phyloP scores from a whole-genome alignment of 106 monocot species.

The Acanthochlamys bracteata region DNA sequence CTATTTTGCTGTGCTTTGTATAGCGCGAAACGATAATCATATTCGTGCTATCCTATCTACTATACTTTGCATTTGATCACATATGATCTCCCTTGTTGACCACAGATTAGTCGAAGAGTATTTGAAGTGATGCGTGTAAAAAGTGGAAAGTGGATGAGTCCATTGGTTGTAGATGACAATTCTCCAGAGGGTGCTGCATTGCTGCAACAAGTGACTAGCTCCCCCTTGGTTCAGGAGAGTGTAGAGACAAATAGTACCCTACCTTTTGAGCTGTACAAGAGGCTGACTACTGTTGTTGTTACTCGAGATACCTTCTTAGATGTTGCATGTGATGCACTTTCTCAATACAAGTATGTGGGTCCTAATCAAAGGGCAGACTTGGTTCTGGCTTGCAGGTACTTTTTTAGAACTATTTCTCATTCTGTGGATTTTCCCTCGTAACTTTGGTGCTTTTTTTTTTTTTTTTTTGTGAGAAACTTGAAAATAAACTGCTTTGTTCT shows the following conservation, averaged over 20 bases:
- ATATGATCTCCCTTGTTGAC: background rate
- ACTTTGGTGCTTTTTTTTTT: too few relatives aligned
- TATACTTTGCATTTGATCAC: background rate
- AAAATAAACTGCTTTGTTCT: background rate
- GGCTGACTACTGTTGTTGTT: constrained; percentile 60
- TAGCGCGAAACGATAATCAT: too few relatives aligned
- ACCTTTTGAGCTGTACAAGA: constrained; percentile 89
- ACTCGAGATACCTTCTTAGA: constrained; percentile 53
- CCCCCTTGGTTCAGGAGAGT: constrained; percentile 2
- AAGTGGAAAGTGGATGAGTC: constrained; percentile 6
- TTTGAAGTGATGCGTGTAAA: constrained; percentile 57
- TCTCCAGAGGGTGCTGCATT: background rate
- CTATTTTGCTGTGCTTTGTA: too few relatives aligned
- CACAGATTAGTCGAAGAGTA: constrained; percentile 83
- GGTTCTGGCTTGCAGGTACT: constrained; percentile 84
- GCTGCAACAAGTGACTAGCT: constrained; percentile 2
- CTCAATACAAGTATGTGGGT: constrained; percentile 78
- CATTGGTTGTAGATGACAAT: constrained; percentile 5
- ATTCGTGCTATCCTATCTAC: background rate
- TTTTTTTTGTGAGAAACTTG: background rate
- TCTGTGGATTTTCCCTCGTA: background rate
- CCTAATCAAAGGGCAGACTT: constrained; percentile 87
- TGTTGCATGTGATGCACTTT: constrained; percentile 73
- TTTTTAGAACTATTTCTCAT: background rate
- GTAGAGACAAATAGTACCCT: constrained; percentile 21